A percentile compares a stretch with the other conserved stretches of the same genome.
Evolutionary conservation across 306 rosid genomes (phyloP).

Genomic region (Cicer pinnatifidum): DNA sequence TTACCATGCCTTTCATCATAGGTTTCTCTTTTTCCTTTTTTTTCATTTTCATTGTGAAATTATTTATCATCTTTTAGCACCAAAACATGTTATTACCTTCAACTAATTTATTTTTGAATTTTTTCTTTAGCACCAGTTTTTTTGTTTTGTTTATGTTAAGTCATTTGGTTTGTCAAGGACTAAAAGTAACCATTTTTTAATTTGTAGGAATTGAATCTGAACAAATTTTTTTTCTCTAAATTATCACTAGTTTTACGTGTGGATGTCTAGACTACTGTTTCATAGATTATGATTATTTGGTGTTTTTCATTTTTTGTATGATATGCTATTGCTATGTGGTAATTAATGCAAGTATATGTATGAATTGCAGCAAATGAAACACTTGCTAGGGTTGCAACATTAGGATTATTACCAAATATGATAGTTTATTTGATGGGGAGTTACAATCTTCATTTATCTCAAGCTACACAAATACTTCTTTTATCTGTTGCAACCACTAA

Average conservation of each 20-base stretch:
- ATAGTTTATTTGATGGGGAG: conserved; percentile 35
- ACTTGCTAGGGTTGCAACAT: conserved; percentile 35
- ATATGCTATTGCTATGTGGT: not conserved
- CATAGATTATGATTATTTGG: not conserved
- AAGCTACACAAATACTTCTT: conserved; percentile 25
- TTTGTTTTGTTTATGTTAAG: too few relatives aligned
- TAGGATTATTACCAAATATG: conserved; percentile 30
- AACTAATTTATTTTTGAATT: too few relatives aligned
- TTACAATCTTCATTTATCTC: conserved; percentile 20
- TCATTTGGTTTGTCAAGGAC: too few relatives aligned
- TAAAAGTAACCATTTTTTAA: too few relatives aligned
- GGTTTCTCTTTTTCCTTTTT: not conserved
- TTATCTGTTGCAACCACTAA: conserved; percentile 33
- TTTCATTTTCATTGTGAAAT: not conserved
- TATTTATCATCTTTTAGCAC: not conserved
- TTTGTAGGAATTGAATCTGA: too few relatives aligned
- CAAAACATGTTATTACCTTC: too few relatives aligned
- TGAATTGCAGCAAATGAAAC: conserved; percentile 34
- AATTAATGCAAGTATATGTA: not conserved
- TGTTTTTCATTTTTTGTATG: not conserved
- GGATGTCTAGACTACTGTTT: too few relatives aligned
- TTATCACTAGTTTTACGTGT: too few relatives aligned
- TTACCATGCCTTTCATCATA: conserved; percentile 37
- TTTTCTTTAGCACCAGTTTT: too few relatives aligned
- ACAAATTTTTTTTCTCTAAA: too few relatives aligned